Evolutionary conservation across 2,329 filamentous ascomycete species (phyloP).

Genomic region (Rosellinia necatrix): DNA sequence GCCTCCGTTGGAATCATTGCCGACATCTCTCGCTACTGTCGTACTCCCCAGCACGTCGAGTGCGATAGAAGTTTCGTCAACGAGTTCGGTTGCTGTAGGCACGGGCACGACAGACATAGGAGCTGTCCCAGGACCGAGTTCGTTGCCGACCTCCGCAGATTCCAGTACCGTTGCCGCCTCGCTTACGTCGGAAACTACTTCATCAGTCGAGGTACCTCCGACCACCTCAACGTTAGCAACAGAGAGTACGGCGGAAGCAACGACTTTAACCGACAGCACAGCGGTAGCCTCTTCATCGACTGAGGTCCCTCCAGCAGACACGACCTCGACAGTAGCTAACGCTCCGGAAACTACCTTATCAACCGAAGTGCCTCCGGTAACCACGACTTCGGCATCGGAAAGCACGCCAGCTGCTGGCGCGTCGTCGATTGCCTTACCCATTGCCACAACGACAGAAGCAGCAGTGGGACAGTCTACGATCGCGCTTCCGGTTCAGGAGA

Average conservation of each 20-base stretch:
- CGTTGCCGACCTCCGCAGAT: background rate
- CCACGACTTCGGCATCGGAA: background rate
- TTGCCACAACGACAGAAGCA: conserved; percentile 11
- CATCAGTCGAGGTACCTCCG: background rate
- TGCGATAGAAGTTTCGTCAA: background rate
- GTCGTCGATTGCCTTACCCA: conserved; percentile 30
- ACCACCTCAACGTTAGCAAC: too few relatives aligned
- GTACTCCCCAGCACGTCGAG: conserved; percentile 14
- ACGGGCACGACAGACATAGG: background rate
- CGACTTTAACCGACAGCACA: background rate
- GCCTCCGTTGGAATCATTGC: background rate
- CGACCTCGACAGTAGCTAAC: background rate
- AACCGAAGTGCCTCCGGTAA: background rate
- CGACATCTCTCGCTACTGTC: conserved; percentile 18
- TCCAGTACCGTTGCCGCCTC: conserved; percentile 1
- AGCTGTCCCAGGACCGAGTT: background rate
- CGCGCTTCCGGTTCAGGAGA: conserved; percentile 26
- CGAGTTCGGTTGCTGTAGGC: background rate
- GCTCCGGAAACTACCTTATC: background rate
- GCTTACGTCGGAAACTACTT: background rate
- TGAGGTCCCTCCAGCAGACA: background rate
- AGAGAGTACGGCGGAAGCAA: background rate
- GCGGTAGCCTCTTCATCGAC: background rate
- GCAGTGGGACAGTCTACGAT: conserved; percentile 25
- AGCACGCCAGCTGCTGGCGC: conserved; percentile 3